Base-by-base conservation (phyloP, 2,329 filamentous ascomycete genomes). In the Fonsecaea erecta region DNA sequence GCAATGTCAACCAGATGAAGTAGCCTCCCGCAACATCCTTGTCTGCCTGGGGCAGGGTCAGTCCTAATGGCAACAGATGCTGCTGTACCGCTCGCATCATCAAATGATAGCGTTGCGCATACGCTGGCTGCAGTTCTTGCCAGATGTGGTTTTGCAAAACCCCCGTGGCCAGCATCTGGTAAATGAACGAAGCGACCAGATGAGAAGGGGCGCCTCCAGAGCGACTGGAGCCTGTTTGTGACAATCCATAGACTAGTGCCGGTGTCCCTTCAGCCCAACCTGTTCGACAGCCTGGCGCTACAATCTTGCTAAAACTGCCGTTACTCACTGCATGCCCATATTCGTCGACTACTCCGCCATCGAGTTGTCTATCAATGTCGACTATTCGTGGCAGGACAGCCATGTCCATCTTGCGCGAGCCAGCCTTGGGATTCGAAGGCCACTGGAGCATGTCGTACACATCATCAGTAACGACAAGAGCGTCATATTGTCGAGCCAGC, bases 401-500 rank as follows among this genome's bases (percentile, higher is more conserved):
- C 69, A 75, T 80, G 40, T 77, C 76, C 55, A 71, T 65, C 34
- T 66, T 62, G 73, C n/a, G 43, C 18, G 70, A 71, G 30, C 61
- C 59, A 5, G 48, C 53, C 8, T 55, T 32, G n/a, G 67, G 62
- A 21, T 62, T 52, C 1, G 78, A 74, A 1, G 86, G 84, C 92
- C 93, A 97, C 75, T 93, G 90, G 4, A 98, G 82, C 70, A 94
- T 90, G 76, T 98, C 94, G 75, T 99, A 99, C 9, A 98, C 93
- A 76, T 99, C 95, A 78, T 98, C 94, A 55, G 86, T 86, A 30
- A 97, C 83, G 62, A 97, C 78, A n/a, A 98, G 83, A 6, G 91
- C 92, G 75, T 98, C 88, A 75, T 90, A 87, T 64, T 88, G 82
- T 63, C 94, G 85, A 0, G 94, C 94, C 6, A 97, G 78, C n/a